These are phyloP conservation scores for Rhodotorula mucilaginosa DNA, from an alignment of 1,284 basidiomycete species.

Conservation along the genomic window DNA sequence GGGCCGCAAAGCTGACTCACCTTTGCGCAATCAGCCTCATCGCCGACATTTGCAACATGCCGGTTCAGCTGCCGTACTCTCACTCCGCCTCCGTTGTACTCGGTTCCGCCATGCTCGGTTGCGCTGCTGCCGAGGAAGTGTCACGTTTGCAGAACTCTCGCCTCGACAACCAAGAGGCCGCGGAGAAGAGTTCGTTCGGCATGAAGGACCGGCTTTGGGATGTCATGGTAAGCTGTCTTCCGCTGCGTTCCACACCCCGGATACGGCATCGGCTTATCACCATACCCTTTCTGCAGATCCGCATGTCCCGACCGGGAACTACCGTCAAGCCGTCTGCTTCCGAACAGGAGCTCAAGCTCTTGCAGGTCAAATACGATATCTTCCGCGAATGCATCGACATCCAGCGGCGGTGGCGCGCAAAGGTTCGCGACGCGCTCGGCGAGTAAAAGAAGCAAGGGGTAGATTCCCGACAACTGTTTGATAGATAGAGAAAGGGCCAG, in stretches of 20 bases:
- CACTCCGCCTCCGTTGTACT: conserved; percentile 79
- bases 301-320: conserved; percentile 85
- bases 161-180: conserved; percentile 52
- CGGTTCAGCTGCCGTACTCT: conserved; percentile 76
- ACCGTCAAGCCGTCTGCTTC: conserved; percentile 65
- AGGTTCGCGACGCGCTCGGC: conserved; percentile 42
- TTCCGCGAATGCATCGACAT: conserved; percentile 84
- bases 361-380: conserved; percentile 91
- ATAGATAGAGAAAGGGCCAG: not conserved
- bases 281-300: conserved; percentile 56
- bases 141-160: conserved; percentile 32
- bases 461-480: not conserved
- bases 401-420: conserved; percentile 70
- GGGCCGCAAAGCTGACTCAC: conserved; percentile 17
- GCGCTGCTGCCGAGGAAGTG: conserved; percentile 69
- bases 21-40: conserved; percentile 56
- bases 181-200: conserved; percentile 55
- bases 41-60: conserved; percentile 78
- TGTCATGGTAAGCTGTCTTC: conserved; percentile 68
- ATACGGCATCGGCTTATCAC: not conserved
- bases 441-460: not conserved
- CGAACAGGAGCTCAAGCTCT: conserved; percentile 64
- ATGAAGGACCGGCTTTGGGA: conserved; percentile 77
- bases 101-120: conserved; percentile 88
- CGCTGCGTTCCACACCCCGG: not conserved